Base-by-base conservation (phyloP, 805 yeast genomes). In the Yamadazyma paraphyllophila region DNA sequence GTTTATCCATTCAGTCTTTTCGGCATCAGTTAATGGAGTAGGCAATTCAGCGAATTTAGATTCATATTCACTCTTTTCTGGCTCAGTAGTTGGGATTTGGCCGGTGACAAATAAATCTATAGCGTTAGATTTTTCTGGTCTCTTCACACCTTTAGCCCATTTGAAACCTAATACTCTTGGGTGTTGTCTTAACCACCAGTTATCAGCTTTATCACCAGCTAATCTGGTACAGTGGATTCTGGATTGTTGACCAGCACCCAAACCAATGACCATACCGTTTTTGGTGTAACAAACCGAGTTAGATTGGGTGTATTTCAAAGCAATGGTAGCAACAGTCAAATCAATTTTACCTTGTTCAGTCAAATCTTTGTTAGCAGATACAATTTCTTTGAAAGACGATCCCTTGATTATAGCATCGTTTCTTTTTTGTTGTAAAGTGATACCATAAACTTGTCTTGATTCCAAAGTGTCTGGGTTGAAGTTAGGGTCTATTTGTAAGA, bases 121-220 rank as follows among this genome's bases (percentile, higher is more conserved):
- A 45, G 97, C 99, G 65, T 94, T 94, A 42, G 96, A 86, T 81
- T 94, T 94, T 67, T 94, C 99, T 53, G 98, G 97, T 76, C 97
- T 88, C 81, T 94, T 94, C 57, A 86, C 86, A 63, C 98, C 98
- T 76, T 89, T 89, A 53, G 96, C 96, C 98, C 98, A 94, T 74
- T 92, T 81, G 81, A 94, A 86, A 17, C 74, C 94, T 49, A 94
- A 74, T 7, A 94, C 98, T 65, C 76, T 82, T 57, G 98, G 98
- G 72, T 94, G 99, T 71, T 94, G 98, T 78, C 99, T 86, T 63
- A 94, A 80, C 99, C 99, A 94, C 98, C 98, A 94, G 81, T 91
- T 91, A 70, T 94, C 97, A 55, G 98, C 97, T 78, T 94, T 94
- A 64, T 94, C 99, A 67, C 99, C 99, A 43, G 99, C 99, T 58